phyloP scores from a whole-genome alignment of 2,329 filamentous ascomycete genomes.

The Penicillium sp. region DNA sequence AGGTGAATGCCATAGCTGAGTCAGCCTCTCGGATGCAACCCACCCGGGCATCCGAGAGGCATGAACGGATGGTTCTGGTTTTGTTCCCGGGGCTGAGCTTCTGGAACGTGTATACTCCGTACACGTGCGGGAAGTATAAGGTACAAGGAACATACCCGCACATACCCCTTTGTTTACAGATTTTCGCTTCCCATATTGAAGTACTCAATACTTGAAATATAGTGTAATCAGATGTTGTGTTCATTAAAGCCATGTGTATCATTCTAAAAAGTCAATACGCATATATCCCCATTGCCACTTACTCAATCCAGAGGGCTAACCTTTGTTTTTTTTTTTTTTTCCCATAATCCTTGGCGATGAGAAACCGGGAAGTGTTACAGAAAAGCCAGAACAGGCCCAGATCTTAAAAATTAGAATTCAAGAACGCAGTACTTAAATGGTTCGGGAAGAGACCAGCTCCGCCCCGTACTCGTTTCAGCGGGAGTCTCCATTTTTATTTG shows the following conservation, averaged over 20 bases:
- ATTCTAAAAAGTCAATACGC: background rate
- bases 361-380: background rate
- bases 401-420: background rate
- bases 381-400: background rate
- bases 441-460: background rate
- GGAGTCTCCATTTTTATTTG: background rate
- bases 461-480: conserved; percentile 1
- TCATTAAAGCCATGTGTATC: too few relatives aligned
- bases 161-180: background rate
- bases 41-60: conserved; percentile 1
- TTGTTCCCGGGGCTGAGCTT: background rate
- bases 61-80: background rate
- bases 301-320: background rate
- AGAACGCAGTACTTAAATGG: background rate
- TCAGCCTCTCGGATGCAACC: conserved; percentile 1
- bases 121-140: background rate
- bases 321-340: background rate
- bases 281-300: background rate
- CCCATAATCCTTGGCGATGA: background rate
- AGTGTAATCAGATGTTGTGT: background rate
- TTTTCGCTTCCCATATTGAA: background rate
- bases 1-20: background rate
- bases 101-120: background rate
- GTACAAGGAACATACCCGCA: background rate
- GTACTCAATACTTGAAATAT: background rate